Base-by-base conservation (phyloP, 1,284 basidiomycete genomes). In the Trichosporon sp. region DNA sequence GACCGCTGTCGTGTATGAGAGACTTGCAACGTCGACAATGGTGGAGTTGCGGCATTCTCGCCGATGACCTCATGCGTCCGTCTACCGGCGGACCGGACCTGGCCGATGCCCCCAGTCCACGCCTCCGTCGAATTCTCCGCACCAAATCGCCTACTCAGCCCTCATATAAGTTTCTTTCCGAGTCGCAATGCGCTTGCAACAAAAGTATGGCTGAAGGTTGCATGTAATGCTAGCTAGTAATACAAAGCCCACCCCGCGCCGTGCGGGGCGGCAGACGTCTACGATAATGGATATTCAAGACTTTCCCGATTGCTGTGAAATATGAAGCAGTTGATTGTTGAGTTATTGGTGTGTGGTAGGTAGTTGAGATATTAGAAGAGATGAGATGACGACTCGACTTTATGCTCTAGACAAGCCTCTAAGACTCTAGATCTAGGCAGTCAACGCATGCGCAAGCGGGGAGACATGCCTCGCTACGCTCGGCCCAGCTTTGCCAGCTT, bases 401-500 rank as follows among this genome's bases (percentile, higher is more conserved):
- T n/a, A 11, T 3, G 47, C 47, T 51, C 47, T 51, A 51, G 47
- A 51, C 11, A 51, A 25, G 47, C 3, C 7, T 51, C 21, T 51
- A 51, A 11, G 47, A 18, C 27, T n/a, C 29, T n/a, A 9, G 6
- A 32, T 9, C 27, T 29, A n/a, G 18, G 51, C 25, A 23, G 8
- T n/a, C n/a, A n/a, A n/a, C n/a, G n/a, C n/a, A n/a, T n/a, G n/a
- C n/a, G n/a, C n/a, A n/a, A n/a, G n/a, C n/a, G n/a, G n/a, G n/a
- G n/a, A n/a, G n/a, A n/a, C n/a, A n/a, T n/a, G 27, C 31, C 27
- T 25, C 31, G 18, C n/a, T 62, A 21, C 32, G 32, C 60, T 62
- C 21, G 15, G 60, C 60, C 27, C 21, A 3, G 8, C 31, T 21
- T 15, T 21, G 18, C 63, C 9, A 32, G 3, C 63, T 70, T 77